Base-by-base conservation (phyloP, 2,329 filamentous ascomycete species). In the Fusarium fujikuroi region DNA sequence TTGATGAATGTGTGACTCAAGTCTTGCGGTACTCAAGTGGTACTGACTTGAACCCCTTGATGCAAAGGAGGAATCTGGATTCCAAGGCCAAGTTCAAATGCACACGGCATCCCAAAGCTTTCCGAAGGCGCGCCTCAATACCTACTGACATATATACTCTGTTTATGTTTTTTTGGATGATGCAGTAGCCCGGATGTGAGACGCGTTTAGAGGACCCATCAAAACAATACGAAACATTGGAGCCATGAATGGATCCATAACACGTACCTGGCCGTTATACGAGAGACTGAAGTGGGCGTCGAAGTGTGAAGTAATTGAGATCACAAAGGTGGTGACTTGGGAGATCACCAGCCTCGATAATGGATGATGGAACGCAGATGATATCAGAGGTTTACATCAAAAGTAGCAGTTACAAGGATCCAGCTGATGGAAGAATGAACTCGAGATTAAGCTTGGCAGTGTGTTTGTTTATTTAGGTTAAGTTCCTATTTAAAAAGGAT, bases 391-490 rank as follows among this genome's bases (percentile, higher is more conserved):
- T 44, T 49, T 37, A 75, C 64, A 58, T 66, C 53, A 63, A 76
- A 61, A 66, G 65, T 56, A 60, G 44, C 12, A 39, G 34, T 32
- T 47, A 60, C 69, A 69, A 64, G 73, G 73, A 69, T 72, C 34
- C 28, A 60, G 40, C 56, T 63, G 50, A 69, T 67, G 64, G 64
- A 70, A 69, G 75, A 71, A 72, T 77, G 74, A 63, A 67, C 62
- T 69, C 34, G 44, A 77, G 72, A 76, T 76, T 74, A 74, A 74
- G 62, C 70, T 75, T 77, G 76, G 76, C 74, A 69, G 46, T 69
- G 62, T 64, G 69, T 70, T 69, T 69, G 56, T 69, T 65, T 70
- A 62, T 69, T 59, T 69, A 69, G 66, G 46, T 44, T 68, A 56
- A 58, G 53, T 58, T 59, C 53, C 67, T 63, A 76, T 65, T 76